These are phyloP conservation scores for Sedum album DNA, from an alignment of 164 flowering plant species.

Conservation along the genomic window DNA sequence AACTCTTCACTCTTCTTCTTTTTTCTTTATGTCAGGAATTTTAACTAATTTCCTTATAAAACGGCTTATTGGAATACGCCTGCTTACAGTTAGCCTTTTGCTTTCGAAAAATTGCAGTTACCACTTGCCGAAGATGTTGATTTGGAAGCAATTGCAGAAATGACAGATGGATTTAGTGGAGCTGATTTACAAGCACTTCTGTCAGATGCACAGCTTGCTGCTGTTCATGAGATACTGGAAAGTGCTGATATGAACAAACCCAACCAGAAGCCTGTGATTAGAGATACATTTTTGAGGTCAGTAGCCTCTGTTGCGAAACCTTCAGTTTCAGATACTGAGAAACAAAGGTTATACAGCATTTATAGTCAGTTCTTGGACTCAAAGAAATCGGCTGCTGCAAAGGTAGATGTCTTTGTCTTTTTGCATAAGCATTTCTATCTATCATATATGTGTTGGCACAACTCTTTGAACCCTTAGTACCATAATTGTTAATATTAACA, in stretches of 20 bases:
- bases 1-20: too few relatives aligned
- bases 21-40: too few relatives aligned
- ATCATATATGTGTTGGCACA: background rate
- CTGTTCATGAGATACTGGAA: constrained; percentile 67
- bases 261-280: constrained; percentile 52
- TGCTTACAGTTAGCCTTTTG: background rate
- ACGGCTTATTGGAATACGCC: too few relatives aligned
- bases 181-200: constrained; percentile 97
- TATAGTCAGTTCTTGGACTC: constrained; percentile 80
- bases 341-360: constrained; percentile 56
- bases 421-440: background rate
- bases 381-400: constrained; percentile 59
- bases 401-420: constrained; percentile 26
- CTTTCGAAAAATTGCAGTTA: constrained; percentile 42
- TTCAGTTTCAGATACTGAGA: constrained; percentile 84
- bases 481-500: background rate
- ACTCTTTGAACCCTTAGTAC: background rate
- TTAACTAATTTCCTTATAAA: too few relatives aligned
- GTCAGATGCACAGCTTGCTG: constrained; percentile 86
- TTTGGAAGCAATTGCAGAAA: constrained; percentile 52
- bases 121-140: constrained; percentile 66
- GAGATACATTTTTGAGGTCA: constrained; percentile 46
- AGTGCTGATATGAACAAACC: constrained; percentile 20
- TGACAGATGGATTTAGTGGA: constrained; percentile 96
- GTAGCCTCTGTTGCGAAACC: constrained; percentile 68